Percentiles rank a stretch among this genome's conserved stretches.
Evolutionary conservation across 345 rosid genomes (phyloP).

Genomic region (Punica granatum): DNA sequence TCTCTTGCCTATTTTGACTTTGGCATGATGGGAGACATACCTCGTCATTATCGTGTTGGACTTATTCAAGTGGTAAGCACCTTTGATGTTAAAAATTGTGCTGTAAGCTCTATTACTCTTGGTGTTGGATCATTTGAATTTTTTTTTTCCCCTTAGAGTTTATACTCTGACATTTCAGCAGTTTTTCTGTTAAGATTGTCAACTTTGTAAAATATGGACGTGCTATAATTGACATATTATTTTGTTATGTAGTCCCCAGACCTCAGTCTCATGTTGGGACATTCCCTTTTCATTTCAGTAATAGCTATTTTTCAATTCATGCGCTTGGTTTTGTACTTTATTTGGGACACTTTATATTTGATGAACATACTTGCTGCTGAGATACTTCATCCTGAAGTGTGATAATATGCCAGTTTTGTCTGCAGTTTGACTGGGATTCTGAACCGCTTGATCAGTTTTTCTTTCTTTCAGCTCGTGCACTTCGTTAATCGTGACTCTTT

Average conservation of each 20-base stretch:
- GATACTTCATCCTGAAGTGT: neutral
- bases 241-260: neutral
- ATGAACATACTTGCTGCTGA: neutral
- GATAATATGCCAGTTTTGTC: neutral
- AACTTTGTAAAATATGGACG: neutral
- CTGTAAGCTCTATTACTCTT: neutral
- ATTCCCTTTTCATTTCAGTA: neutral
- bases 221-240: neutral
- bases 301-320: neutral
- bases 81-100: neutral
- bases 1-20: slow-evolving; percentile 90
- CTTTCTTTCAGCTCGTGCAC: slow-evolving; percentile 87
- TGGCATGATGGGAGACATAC: slow-evolving; percentile 98
- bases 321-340: neutral
- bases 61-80: slow-evolving; percentile 81
- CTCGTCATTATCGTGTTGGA: slow-evolving; percentile 91
- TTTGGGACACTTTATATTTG: neutral
- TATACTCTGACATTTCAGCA: neutral
- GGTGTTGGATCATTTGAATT: neutral
- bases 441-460: slow-evolving; percentile 14
- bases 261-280: neutral
- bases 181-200: neutral
- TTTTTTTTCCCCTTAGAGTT: neutral
- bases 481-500: slow-evolving; percentile 96
- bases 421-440: slow-evolving; percentile 5